Evolutionary conservation across 192 early-diverging fungal species (phyloP).

Genomic region (Backusella morwellensis): DNA sequence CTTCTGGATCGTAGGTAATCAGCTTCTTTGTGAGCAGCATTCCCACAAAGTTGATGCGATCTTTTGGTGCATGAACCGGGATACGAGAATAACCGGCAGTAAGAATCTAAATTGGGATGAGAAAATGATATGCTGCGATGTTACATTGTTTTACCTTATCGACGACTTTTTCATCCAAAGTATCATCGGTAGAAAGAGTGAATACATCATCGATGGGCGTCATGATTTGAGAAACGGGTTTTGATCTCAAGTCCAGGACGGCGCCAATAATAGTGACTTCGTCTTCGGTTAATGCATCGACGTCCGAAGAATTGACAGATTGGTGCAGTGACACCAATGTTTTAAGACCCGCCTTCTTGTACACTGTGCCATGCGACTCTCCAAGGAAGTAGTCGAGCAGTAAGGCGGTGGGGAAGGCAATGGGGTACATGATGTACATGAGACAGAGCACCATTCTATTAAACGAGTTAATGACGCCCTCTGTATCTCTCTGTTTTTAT

Average conservation of each 20-base stretch:
- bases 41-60: conserved; percentile 63
- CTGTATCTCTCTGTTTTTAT: too few relatives aligned
- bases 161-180: conserved; percentile 52
- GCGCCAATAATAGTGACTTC: conserved; percentile 78
- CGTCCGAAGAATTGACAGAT: conserved; percentile 42
- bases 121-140: too few relatives aligned
- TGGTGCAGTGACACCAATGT: conserved; percentile 75
- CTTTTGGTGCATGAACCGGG: conserved; percentile 61
- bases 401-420: conserved; percentile 83
- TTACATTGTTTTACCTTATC: conserved; percentile 29
- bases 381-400: conserved; percentile 87
- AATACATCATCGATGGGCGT: conserved; percentile 68
- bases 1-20: conserved; percentile 70
- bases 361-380: conserved; percentile 83
- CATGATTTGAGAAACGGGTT: conserved; percentile 64
- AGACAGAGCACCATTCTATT: conserved; percentile 56
- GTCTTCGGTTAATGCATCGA: conserved; percentile 68
- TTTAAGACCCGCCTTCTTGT: conserved; percentile 72
- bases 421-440: conserved; percentile 64
- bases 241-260: conserved; percentile 72
- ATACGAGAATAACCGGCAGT: conserved; percentile 71
- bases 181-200: conserved; percentile 57
- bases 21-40: conserved; percentile 73
- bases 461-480: background rate
- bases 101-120: conserved; percentile 43